Conservation (phyloP, 2,329 filamentous ascomycete genomes). For the Colletotrichum echinochloae region DNA sequence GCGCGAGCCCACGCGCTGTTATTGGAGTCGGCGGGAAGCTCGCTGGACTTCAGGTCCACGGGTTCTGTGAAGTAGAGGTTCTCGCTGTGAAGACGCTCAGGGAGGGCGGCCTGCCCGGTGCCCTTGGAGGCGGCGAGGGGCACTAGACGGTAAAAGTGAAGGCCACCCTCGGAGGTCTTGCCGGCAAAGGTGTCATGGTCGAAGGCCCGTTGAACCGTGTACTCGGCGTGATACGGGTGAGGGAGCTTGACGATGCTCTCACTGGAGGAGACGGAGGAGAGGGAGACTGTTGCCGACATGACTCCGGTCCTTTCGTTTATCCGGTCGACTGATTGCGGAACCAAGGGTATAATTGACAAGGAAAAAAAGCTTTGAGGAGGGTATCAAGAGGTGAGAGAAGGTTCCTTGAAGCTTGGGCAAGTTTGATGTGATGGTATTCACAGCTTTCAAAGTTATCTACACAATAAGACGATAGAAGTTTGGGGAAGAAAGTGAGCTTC, state of each 20-base stretch:
- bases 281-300: conserved; percentile 46
- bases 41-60: conserved; percentile 60
- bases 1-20: conserved; percentile 69
- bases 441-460: conserved; percentile 8
- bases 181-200: conserved; percentile 41
- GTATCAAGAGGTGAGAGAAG: conserved; percentile 3
- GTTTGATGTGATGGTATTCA: conserved; percentile 16
- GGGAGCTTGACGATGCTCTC: conserved; percentile 61
- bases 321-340: background rate
- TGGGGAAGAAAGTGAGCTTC: conserved; percentile 17
- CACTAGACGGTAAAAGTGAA: conserved; percentile 52
- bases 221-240: conserved; percentile 62
- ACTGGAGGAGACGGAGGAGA: conserved; percentile 47
- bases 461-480: background rate
- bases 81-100: conserved; percentile 51
- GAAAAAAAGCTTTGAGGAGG: conserved; percentile 3
- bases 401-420: background rate
- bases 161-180: conserved; percentile 40
- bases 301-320: conserved; percentile 13
- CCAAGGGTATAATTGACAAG: background rate
- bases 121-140: conserved; percentile 44
- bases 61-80: conserved; percentile 60
- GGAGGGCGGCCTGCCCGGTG: conserved; percentile 47
- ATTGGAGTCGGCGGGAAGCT: conserved; percentile 62
- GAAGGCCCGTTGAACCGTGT: conserved; percentile 53